These are phyloP conservation scores for Bisporella sp. DNA, from an alignment of 2,329 filamentous ascomycete species.

Conservation along the genomic window DNA sequence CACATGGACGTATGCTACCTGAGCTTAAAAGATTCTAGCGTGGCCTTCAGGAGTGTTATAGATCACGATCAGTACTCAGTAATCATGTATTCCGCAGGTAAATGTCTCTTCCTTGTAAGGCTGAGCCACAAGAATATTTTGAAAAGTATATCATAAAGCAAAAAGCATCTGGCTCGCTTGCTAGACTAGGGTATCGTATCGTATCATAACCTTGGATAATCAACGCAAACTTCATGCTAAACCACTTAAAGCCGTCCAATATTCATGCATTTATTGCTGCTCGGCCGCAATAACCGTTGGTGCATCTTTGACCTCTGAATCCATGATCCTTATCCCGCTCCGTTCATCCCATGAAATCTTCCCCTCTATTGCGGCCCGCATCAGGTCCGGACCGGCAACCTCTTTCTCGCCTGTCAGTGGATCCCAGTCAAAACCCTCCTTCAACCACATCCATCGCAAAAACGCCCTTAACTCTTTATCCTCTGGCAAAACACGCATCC, in stretches of 20 bases:
- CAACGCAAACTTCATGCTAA: background rate
- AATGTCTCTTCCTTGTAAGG: too few species aligned
- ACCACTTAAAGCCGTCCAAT: background rate
- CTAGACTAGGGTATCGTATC: background rate
- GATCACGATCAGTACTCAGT: too few species aligned
- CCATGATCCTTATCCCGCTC: constrained; percentile 31
- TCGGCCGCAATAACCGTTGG: background rate
- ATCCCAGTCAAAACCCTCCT: constrained; percentile 79
- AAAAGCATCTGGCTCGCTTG: background rate
- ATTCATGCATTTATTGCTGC: background rate
- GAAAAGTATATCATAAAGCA: background rate
- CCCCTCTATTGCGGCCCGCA: constrained; percentile 48
- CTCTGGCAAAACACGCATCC: constrained; percentile 75
- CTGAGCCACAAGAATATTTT: too few species aligned
- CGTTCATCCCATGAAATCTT: constrained; percentile 37
- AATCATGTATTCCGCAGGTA: too few species aligned
- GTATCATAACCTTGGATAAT: background rate
- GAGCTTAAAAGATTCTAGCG: too few species aligned
- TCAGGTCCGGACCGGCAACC: constrained; percentile 45
- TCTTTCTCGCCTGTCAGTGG: constrained; percentile 58
- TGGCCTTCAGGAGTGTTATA: too few species aligned
- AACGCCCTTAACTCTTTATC: constrained; percentile 90
- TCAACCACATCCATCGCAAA: constrained; percentile 86
- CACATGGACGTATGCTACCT: too few species aligned
- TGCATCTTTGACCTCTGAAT: constrained; percentile 21